Conservation (phyloP, 169 alveolate species). For the Plasmodium vinckei region DNA sequence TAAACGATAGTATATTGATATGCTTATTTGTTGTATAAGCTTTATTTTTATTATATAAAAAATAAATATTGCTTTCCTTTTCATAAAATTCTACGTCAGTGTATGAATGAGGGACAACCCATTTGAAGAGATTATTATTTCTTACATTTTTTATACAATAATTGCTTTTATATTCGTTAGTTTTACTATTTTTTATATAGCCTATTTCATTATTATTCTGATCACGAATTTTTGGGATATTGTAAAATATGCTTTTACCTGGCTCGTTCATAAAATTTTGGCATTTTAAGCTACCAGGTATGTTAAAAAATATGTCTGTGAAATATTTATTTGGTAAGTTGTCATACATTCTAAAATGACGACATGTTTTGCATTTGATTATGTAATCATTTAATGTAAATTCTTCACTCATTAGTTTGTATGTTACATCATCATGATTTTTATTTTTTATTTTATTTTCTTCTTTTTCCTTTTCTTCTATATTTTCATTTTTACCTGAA, state of each 20-base stretch:
- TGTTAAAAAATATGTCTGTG: neutral
- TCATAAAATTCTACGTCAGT: slow-evolving; percentile 21
- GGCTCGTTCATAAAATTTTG: slow-evolving; percentile 39
- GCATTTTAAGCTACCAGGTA: neutral
- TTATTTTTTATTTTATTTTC: neutral
- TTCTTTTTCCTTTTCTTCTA: neutral
- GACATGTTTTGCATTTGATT: slow-evolving; percentile 45
- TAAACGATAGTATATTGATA: neutral
- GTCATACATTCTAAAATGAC: slow-evolving; percentile 29
- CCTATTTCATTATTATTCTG: neutral
- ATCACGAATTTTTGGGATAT: neutral
- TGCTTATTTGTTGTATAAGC: neutral
- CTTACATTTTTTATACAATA: neutral
- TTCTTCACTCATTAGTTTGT: neutral
- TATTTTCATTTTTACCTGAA: neutral
- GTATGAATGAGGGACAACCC: neutral
- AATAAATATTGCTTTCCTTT: slow-evolving; percentile 2
- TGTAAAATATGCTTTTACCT: slow-evolving; percentile 1
- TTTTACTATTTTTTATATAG: neutral
- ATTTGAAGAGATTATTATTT: neutral
- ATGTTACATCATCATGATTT: neutral
- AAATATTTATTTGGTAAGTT: slow-evolving; percentile 47
- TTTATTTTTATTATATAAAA: slow-evolving; percentile 4
- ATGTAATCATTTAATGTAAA: slow-evolving; percentile 4
- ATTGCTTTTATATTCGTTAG: neutral